phyloP scores from a whole-genome alignment of 148 eudicot species.

The Pouteria glomerata region DNA sequence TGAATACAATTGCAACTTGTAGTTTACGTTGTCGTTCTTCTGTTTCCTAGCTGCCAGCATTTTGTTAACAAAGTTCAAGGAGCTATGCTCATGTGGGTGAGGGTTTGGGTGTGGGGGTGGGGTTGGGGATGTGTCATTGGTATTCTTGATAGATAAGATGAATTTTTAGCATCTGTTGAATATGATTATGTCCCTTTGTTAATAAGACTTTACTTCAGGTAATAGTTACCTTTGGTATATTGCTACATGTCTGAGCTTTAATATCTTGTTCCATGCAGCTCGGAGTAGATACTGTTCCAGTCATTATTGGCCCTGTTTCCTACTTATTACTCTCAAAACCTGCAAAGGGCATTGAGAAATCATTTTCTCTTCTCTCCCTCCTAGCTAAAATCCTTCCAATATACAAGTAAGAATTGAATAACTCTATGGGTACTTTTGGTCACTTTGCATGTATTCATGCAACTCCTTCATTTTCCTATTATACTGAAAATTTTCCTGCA shows the following conservation, averaged over 20 bases:
- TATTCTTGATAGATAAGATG: not conserved
- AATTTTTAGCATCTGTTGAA: too few relatives aligned
- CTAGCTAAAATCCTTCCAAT: conserved; percentile 34
- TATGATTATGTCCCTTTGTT: not conserved
- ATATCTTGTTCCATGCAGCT: conserved; percentile 20
- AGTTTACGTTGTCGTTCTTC: not conserved
- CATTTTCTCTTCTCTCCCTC: conserved; percentile 41
- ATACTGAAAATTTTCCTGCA: not conserved
- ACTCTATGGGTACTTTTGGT: not conserved
- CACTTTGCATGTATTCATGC: not conserved
- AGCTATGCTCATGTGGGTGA: not conserved
- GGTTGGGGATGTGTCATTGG: not conserved
- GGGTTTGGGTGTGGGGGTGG: not conserved
- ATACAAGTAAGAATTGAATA: conserved; percentile 24
- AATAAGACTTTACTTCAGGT: too few relatives aligned
- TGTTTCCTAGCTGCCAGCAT: not conserved
- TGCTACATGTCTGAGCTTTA: too few relatives aligned
- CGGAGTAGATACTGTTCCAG: conserved; percentile 44
- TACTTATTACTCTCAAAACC: conserved; percentile 41
- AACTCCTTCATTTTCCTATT: not conserved
- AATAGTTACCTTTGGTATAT: too few relatives aligned
- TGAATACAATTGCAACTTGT: not conserved
- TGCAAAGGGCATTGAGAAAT: conserved; percentile 51
- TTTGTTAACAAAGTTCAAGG: too few relatives aligned
- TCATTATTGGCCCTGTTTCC: conserved; percentile 41